phyloP scores from a whole-genome alignment of 225 moss, liverwort and hornwort genomes.

The Polytrichum formosum region DNA sequence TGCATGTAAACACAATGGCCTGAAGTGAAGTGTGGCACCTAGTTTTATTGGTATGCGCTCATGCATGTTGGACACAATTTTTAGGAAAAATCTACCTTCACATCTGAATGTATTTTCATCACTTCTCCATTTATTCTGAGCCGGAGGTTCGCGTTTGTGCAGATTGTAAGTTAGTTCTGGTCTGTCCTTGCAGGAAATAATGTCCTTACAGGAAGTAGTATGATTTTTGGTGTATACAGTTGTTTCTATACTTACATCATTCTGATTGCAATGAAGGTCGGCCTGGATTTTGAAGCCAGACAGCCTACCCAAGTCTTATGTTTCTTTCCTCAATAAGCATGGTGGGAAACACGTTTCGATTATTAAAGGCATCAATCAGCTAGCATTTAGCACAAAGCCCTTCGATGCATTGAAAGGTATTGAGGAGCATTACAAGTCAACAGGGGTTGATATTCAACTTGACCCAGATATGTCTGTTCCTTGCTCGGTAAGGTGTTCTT shows the following conservation, averaged over 20 bases:
- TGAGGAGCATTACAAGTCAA: slow-evolving; percentile 60
- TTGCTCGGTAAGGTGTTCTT: slow-evolving; percentile 54
- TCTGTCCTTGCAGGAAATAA: too few species aligned
- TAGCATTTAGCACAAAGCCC: slow-evolving; percentile 52
- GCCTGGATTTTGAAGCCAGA: slow-evolving; percentile 89
- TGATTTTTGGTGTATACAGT: background rate
- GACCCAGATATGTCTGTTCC: slow-evolving; percentile 65
- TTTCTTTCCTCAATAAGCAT: slow-evolving; percentile 86
- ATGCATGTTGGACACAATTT: too few species aligned
- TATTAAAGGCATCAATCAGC: slow-evolving; percentile 58
- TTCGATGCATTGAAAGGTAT: slow-evolving; percentile 48
- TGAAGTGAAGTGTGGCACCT: too few species aligned
- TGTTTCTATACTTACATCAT: slow-evolving; percentile 10
- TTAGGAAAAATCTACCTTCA: too few species aligned
- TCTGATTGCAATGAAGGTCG: slow-evolving; percentile 46
- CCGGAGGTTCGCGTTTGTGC: too few species aligned
- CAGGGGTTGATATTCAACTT: slow-evolving; percentile 56
- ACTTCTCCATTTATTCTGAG: background rate
- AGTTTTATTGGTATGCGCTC: too few species aligned
- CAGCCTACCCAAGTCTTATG: slow-evolving; percentile 83
- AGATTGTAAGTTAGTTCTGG: too few species aligned
- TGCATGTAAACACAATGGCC: too few species aligned
- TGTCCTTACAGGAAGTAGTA: too few species aligned
- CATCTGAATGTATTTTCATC: background rate
- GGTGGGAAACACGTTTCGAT: slow-evolving; percentile 81